Base-by-base conservation (phyloP, 139 green algal species). In the Zygnema cylindricum region DNA sequence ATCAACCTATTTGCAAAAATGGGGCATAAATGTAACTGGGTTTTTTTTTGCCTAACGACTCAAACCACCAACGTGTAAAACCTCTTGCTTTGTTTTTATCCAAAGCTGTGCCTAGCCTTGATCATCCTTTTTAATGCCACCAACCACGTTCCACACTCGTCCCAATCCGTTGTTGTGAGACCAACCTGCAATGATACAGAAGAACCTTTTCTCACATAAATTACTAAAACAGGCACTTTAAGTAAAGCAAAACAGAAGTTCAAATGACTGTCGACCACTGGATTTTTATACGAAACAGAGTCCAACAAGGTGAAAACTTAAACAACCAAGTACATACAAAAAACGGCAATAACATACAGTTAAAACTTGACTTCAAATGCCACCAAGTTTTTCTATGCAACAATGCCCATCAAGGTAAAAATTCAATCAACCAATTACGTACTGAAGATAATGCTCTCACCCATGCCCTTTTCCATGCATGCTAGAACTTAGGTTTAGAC, bases 121-220 rank as follows among this genome's bases (percentile, higher is more conserved):
- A 99, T 95, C 16, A 99, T 92, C 7, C 97, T 93, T 91, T 99
- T 99, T 1, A 99, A 90, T 1, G 95, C 96, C 2, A 95, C 96
- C 49, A 99, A 92, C 96, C 96, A 99, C 25, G 86, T 88, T 22
- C 92, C 90, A 84, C 95, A 97, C 90, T 99, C 97, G 83, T 98
- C 96, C 96, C 97, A 99, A 90, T 98, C 95, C 16, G 75, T 95
- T 69, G 95, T 96, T 0, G 97, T 99, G 88, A 99, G 92, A 55
- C 93, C 84, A 22, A 98, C 94, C 94, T 98, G 95, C 49, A 89
- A 32, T 77, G 49, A n/a, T n/a, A n/a, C n/a, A n/a, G n/a, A n/a
- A n/a, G n/a, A n/a, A n/a, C n/a, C n/a, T n/a, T n/a, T n/a, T n/a
- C n/a, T n/a, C n/a, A n/a, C n/a, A n/a, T n/a, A n/a, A n/a, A n/a